Conservation (phyloP, 2,329 filamentous ascomycete species). For the Clonostachys chloroleuca region DNA sequence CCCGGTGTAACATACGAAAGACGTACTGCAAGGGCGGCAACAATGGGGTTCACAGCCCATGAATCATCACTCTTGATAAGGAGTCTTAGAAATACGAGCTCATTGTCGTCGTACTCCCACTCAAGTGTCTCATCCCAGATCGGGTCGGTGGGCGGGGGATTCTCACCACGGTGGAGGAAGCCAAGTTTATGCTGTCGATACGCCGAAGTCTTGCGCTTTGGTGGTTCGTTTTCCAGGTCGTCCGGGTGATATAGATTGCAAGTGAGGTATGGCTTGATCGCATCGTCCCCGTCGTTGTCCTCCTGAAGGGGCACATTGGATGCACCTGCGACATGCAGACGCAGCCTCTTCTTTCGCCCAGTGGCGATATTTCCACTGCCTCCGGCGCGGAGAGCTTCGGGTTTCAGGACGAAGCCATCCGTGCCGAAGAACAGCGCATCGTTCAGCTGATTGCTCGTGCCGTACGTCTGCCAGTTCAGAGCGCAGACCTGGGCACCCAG, state of each 20-base stretch:
- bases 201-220: constrained; percentile 56
- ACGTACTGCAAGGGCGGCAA: constrained; percentile 57
- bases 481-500: constrained; percentile 66
- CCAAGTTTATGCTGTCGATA: constrained; percentile 56
- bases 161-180: constrained; percentile 52
- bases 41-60: constrained; percentile 57
- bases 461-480: constrained; percentile 67
- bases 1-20: constrained; percentile 49
- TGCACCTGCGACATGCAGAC: constrained; percentile 57
- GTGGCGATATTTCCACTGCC: constrained; percentile 44
- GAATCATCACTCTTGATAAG: constrained; percentile 64
- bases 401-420: constrained; percentile 63
- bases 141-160: constrained; percentile 54
- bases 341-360: constrained; percentile 42
- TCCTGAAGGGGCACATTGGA: constrained; percentile 53
- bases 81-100: constrained; percentile 59
- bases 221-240: constrained; percentile 36
- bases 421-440: constrained; percentile 63
- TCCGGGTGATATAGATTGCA: constrained; percentile 59
- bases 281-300: constrained; percentile 42
- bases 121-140: constrained; percentile 63
- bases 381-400: constrained; percentile 50
- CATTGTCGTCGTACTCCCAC: constrained; percentile 66
- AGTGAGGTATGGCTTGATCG: constrained; percentile 60
- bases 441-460: constrained; percentile 62